Evolutionary conservation across 164 flowering plant genomes (phyloP).

Genomic region (Protea cynaroides): DNA sequence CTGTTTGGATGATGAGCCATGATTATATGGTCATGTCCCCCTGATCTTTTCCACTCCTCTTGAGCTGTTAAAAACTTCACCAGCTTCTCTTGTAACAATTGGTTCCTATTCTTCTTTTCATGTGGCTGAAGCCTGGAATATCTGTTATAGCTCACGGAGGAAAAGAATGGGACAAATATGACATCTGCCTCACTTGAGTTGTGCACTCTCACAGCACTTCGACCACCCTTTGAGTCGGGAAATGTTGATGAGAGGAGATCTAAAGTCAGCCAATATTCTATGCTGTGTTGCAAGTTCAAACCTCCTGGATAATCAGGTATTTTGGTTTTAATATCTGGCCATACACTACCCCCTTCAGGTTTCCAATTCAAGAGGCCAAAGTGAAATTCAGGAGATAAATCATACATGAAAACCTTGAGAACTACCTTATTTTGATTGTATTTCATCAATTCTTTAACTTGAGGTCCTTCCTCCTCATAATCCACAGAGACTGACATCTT

Average conservation of each 20-base stretch:
- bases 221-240: slow-evolving; percentile 22
- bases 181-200: slow-evolving; percentile 83
- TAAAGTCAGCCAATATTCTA: slow-evolving; percentile 90
- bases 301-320: slow-evolving; percentile 85
- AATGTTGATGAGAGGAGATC: slow-evolving; percentile 67
- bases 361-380: slow-evolving; percentile 80
- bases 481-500: slow-evolving; percentile 1
- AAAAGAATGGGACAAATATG: slow-evolving; percentile 88
- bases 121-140: slow-evolving; percentile 43
- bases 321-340: slow-evolving; percentile 65
- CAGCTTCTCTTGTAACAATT: slow-evolving; percentile 58
- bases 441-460: slow-evolving; percentile 7
- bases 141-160: slow-evolving; percentile 76
- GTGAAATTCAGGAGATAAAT: slow-evolving; percentile 84
- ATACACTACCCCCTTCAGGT: slow-evolving; percentile 35
- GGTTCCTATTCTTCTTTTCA: slow-evolving; percentile 44
- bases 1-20: slow-evolving; percentile 24
- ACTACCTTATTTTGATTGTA: slow-evolving; percentile 5
- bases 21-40: slow-evolving; percentile 79
- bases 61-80: slow-evolving; percentile 53
- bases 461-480: neutral
- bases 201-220: slow-evolving; percentile 56
- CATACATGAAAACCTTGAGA: slow-evolving; percentile 90
- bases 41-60: slow-evolving; percentile 76
- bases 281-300: slow-evolving; percentile 85